Evolutionary conservation across 331 rosid genomes (phyloP), one percentile per base, ranked within the genome.

Genomic region (Quercus lobata): DNA sequence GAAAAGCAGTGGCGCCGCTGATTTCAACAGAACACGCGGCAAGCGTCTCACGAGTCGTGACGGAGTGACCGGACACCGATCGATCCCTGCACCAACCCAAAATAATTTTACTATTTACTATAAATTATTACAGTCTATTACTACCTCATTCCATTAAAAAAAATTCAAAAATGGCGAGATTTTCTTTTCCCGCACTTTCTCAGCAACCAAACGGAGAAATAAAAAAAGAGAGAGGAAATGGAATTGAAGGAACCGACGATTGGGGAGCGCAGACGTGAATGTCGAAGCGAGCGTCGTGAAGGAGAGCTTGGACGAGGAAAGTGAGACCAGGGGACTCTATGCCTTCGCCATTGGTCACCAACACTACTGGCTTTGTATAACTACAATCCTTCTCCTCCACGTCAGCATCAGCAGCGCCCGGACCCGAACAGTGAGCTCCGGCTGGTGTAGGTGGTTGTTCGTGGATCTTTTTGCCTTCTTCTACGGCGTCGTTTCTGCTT

Each of bases 231-330:
- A 22, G 16, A 18, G 44, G 30, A 14, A 57, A 57, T 14, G 24
- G 66, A 69, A 55, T 75, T 7, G 24, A 21, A 46, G 10, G 70
- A 14, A 34, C 29, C 4, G 34, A 89, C 92, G 77, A 69, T 78
- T 84, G 79, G 35, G 92, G 89, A 81, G 90, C 86, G 61, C 88
- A 84, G 57, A 89, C 89, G 78, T 46, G 72, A 24, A 89, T 84
- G 1, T 86, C 84, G 49, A 84, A 57, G 52, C 83, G 81, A 24
- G 71, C 69, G 55, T 84, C 84, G 19, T 53, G 82, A 62, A 53
- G 73, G 35, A 89, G 92, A 29, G 89, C 90, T 71, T 88, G 71
- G 56, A 86, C 82, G 6, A 89, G 90, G 30, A 71, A 41, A 21
- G 78, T 54, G 58, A 89, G 90, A 34, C 92, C 90, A 12, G 73